A percentile compares a stretch with the other conserved stretches of the same genome.
Evolutionary conservation across 1,139 yeast species (phyloP).

Genomic region (Petasospora rhodanensis): DNA sequence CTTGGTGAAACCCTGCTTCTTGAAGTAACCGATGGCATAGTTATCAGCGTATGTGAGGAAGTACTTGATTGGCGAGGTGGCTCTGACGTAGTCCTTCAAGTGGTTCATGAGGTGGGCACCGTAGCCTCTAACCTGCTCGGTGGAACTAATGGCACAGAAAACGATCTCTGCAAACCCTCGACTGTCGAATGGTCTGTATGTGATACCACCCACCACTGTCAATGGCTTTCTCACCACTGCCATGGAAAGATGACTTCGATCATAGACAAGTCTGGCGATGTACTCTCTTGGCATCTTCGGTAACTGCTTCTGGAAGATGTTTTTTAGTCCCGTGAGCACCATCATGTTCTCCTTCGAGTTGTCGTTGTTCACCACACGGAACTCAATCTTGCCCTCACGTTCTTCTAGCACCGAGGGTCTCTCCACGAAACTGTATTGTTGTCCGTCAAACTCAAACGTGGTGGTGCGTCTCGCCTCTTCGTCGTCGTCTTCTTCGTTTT

Average conservation of each 20-base stretch:
- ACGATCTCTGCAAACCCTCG: conserved; percentile 96
- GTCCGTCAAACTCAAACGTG: conserved; percentile 66
- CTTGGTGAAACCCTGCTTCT: conserved; percentile 96
- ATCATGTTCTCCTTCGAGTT: conserved; percentile 82
- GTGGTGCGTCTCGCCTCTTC: conserved; percentile 43
- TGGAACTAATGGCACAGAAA: conserved; percentile 94
- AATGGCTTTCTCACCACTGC: conserved; percentile 92
- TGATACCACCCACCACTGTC: conserved; percentile 96
- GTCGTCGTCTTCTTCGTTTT: conserved; percentile 25
- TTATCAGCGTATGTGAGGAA: conserved; percentile 97
- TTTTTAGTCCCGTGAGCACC: conserved; percentile 90
- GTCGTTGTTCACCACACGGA: conserved; percentile 93
- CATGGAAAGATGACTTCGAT: conserved; percentile 88
- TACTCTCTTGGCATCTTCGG: conserved; percentile 99
- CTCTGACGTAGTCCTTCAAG: conserved; percentile 87
- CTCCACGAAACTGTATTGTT: conserved; percentile 80
- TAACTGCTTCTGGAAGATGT: conserved; percentile 92
- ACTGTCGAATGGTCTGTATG: conserved; percentile 88
- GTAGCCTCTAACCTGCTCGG: conserved; percentile 96
- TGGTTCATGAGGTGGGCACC: conserved; percentile 99
- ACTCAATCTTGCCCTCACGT: conserved; percentile 84
- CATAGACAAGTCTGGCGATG: conserved; percentile 90
- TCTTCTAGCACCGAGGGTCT: conserved; percentile 94
- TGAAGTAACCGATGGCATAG: conserved; percentile 97
- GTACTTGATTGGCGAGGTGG: conserved; percentile 81